Conservation (phyloP, 164 flowering plant genomes). For the Liriodendron chinense region DNA sequence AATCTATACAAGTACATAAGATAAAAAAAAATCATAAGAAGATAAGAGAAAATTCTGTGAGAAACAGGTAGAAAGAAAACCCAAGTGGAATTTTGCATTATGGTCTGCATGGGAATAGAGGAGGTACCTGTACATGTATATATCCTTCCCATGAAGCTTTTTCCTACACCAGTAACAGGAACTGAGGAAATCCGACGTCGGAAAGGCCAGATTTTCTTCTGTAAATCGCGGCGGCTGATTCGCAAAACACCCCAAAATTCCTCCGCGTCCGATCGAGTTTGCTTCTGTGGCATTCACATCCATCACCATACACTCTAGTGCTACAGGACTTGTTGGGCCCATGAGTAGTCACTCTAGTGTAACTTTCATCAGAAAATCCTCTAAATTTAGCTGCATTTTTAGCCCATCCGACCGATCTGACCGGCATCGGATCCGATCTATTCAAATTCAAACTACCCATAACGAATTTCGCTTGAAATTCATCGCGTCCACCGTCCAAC, state of each 20-base stretch:
- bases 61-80: no score
- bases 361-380: conserved; percentile 23
- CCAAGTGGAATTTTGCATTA: no score
- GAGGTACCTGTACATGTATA: conserved; percentile 17
- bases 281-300: conserved; percentile 2
- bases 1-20: no score
- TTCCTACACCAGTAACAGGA: conserved; percentile 10
- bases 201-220: not conserved
- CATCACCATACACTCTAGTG: conserved; percentile 37
- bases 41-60: no score
- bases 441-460: conserved; percentile 22
- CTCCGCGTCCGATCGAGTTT: not conserved
- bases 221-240: conserved; percentile 6
- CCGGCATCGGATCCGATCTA: conserved; percentile 38
- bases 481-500: conserved; percentile 12
- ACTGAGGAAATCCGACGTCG: conserved; percentile 8
- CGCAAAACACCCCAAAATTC: conserved; percentile 1
- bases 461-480: conserved; percentile 22
- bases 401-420: conserved; percentile 18
- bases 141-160: conserved; percentile 13
- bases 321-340: conserved; percentile 29
- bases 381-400: conserved; percentile 7
- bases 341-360: conserved; percentile 42
- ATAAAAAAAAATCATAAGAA: no score
- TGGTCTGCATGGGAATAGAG: no score